These are phyloP conservation scores for Dictyostelium brefeldianum DNA, from an alignment of 78 protist genomes.

Conservation along the genomic window DNA sequence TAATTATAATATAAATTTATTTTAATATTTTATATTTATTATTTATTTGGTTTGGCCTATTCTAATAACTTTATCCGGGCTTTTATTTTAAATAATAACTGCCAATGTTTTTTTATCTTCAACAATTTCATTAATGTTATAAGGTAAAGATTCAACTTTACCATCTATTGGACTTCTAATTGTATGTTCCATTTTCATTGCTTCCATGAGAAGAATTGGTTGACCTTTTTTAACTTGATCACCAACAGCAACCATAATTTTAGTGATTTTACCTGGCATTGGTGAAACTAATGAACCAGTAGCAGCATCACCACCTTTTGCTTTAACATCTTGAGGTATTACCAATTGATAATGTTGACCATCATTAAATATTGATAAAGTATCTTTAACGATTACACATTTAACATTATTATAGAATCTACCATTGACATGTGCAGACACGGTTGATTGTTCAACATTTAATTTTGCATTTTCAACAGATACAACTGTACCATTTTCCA, in stretches of 20 bases:
- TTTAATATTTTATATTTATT: too few species aligned
- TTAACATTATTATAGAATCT: conserved; percentile 27
- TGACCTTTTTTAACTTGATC: conserved; percentile 74
- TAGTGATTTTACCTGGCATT: conserved; percentile 85
- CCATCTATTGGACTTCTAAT: conserved; percentile 83
- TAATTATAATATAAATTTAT: too few species aligned
- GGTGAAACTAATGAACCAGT: conserved; percentile 82
- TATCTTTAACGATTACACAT: conserved; percentile 37
- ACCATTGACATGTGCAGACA: conserved; percentile 39
- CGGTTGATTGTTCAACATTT: neutral
- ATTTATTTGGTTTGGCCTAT: too few species aligned
- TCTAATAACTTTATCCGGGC: too few species aligned
- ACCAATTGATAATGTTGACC: conserved; percentile 55
- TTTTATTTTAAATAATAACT: conserved; percentile 14
- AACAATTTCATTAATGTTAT: conserved; percentile 78
- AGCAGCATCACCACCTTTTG: conserved; percentile 38
- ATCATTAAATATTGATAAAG: conserved; percentile 43
- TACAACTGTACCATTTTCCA: conserved; percentile 1
- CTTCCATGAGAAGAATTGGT: conserved; percentile 82
- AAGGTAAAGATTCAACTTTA: conserved; percentile 81
- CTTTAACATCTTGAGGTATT: conserved; percentile 36
- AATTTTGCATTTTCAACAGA: conserved; percentile 12
- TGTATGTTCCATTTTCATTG: conserved; percentile 90
- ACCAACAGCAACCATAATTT: conserved; percentile 75
- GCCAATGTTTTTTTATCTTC: conserved; percentile 80